A percentile compares a stretch with the other conserved stretches of the same genome.
phyloP scores from a whole-genome alignment of 192 early-diverging fungal genomes.

The Coemansia asiatica region DNA sequence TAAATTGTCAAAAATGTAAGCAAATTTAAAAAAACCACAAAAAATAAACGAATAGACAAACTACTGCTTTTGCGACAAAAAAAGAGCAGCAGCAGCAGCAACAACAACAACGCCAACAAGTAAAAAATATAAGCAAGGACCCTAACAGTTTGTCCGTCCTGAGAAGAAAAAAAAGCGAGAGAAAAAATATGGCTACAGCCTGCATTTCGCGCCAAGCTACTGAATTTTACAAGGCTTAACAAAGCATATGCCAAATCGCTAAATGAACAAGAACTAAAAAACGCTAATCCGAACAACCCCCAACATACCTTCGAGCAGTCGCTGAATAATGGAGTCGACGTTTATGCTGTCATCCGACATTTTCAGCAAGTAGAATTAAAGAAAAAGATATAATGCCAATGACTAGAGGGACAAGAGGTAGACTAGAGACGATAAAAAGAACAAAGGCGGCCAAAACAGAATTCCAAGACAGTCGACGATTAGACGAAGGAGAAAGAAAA shows the following conservation, averaged over 20 bases:
- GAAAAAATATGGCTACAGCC: not conserved
- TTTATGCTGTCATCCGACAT: conserved; percentile 54
- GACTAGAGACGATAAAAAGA: not conserved
- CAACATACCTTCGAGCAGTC: conserved; percentile 51
- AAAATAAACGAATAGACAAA: not conserved
- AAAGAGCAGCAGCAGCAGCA: not conserved
- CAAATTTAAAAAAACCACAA: not conserved
- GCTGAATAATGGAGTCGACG: conserved; percentile 56
- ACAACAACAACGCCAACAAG: too few relatives aligned
- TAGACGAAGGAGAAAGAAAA: not conserved
- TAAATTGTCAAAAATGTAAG: not conserved
- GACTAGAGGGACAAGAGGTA: conserved; percentile 3
- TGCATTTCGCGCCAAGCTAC: not conserved
- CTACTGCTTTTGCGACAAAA: conserved; percentile 1
- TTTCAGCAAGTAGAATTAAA: conserved; percentile 12
- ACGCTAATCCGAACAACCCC: not conserved
- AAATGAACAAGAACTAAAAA: not conserved
- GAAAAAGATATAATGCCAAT: conserved; percentile 1
- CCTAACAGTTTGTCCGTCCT: too few relatives aligned
- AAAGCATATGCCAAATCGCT: not conserved
- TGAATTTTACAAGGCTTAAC: not conserved
- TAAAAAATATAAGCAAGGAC: too few relatives aligned
- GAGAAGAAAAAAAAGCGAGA: not conserved
- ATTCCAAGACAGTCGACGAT: not conserved
- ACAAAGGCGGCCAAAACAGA: not conserved